These are phyloP conservation scores for Thymus mandschuricus DNA, from an alignment of 257 asterid genomes.

Conservation along the genomic window DNA sequence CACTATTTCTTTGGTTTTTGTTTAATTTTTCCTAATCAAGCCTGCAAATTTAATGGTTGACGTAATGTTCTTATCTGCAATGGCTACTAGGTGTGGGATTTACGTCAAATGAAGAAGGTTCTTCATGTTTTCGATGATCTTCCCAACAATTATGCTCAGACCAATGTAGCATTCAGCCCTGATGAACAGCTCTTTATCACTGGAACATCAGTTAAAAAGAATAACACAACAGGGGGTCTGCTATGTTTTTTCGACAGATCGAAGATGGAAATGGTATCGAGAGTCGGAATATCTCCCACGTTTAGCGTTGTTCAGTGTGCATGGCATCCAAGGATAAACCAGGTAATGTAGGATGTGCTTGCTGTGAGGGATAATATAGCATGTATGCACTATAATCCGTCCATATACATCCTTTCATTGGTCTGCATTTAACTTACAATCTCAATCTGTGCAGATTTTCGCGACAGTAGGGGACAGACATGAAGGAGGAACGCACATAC, in stretches of 20 bases:
- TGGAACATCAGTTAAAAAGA: slow-evolving; percentile 84
- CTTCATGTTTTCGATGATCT: slow-evolving; percentile 70
- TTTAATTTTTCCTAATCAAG: background rate
- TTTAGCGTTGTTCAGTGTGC: slow-evolving; percentile 91
- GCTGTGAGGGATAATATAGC: too few relatives aligned
- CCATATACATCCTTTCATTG: background rate
- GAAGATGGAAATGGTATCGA: slow-evolving; percentile 78
- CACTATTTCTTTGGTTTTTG: slow-evolving; percentile 5
- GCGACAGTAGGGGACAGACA: slow-evolving; percentile 86
- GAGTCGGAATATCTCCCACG: slow-evolving; percentile 85
- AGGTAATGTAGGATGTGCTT: slow-evolving; percentile 46
- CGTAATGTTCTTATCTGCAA: slow-evolving; percentile 22
- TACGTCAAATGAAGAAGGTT: slow-evolving; percentile 80
- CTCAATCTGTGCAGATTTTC: slow-evolving; percentile 53
- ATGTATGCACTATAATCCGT: background rate
- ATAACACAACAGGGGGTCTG: slow-evolving; percentile 79
- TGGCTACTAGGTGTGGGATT: slow-evolving; percentile 79
- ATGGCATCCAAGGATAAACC: slow-evolving; percentile 95
- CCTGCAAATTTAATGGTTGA: slow-evolving; percentile 7
- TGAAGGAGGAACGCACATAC: slow-evolving; percentile 89
- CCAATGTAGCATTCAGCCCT: slow-evolving; percentile 84
- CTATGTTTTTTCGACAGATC: slow-evolving; percentile 78
- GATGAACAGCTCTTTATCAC: slow-evolving; percentile 83
- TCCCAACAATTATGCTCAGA: slow-evolving; percentile 89
- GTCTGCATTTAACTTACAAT: background rate